Base-by-base conservation (phyloP, 1,284 basidiomycete species). In the Trichosporon ovoides region DNA sequence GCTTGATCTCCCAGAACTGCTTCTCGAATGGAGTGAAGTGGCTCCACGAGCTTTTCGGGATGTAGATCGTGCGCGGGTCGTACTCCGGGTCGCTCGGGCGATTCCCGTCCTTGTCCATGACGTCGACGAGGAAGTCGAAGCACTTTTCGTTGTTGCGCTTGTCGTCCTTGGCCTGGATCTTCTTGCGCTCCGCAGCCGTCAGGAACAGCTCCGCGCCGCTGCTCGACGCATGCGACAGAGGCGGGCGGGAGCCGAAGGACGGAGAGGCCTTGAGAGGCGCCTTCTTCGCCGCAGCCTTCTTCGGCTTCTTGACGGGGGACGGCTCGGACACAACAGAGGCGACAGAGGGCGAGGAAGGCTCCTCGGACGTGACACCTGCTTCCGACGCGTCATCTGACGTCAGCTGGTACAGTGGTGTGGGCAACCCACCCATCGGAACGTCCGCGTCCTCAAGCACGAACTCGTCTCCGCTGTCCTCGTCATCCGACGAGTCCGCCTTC, bases 1-100 rank as follows among this genome's bases (percentile, higher is more conserved):
- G 90, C 74, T 97, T 97, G 80, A 97, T 97, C 81, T 91, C 88
- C 93, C 93, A 96, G 74, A 96, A 96, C 85, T 92, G 67, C 49
- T 63, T 66, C 79, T 99, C 95, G 70, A 99, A 99, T 0, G 94
- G 93, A 0, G 93, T 94, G 69, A 99, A 96, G 1, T 81, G 80
- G 16, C 81, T 80, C 92, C 93, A 96, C 0, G 87, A 86, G 51
- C 80, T 83, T 31, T 82, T 79, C 0, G 95, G 94, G 54, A 98
- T 85, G 71, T 83, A 85, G 48, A 98, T 78, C 0, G 96, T 97
- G 58, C 95, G 82, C 3, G 89, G 88, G 71, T 99, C 96, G 71
- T 97, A 98, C n/a, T 89, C 85, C 0, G 89, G 85, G 66, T 95
- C 65, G 24, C 66, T 86, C 14, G 91, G 90, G 49, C 83, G 81